phyloP scores from a whole-genome alignment of 176 grass and related monocot genomes.

The Musa schizocarpa region DNA sequence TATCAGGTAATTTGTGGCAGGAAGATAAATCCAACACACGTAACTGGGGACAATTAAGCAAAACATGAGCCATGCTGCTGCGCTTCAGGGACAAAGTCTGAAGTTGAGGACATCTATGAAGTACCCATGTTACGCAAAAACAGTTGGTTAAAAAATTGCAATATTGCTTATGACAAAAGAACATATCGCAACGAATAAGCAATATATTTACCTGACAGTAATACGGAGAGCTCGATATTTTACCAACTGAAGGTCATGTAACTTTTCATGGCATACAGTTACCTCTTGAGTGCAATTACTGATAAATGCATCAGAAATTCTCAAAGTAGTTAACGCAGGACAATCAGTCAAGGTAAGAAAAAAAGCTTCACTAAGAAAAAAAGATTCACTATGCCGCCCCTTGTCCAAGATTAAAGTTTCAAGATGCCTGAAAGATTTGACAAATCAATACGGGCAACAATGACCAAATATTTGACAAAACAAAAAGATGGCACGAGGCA shows the following conservation, averaged over 20 bases:
- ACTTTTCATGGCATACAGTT: slow-evolving; percentile 64
- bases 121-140: slow-evolving; percentile 20
- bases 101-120: slow-evolving; percentile 66
- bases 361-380: slow-evolving; percentile 78
- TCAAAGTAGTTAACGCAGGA: slow-evolving; percentile 58
- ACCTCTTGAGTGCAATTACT: slow-evolving; percentile 68
- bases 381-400: slow-evolving; percentile 55
- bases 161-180: not conserved
- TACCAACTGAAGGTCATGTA: slow-evolving; percentile 65
- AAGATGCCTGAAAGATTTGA: slow-evolving; percentile 42
- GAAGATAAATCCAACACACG: slow-evolving; percentile 23
- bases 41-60: slow-evolving; percentile 21
- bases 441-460: not conserved
- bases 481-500: not conserved
- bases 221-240: slow-evolving; percentile 71
- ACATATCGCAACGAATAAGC: slow-evolving; percentile 13
- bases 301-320: slow-evolving; percentile 59
- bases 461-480: not conserved
- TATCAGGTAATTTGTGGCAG: slow-evolving; percentile 21
- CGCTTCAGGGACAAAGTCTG: slow-evolving; percentile 20
- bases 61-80: slow-evolving; percentile 15
- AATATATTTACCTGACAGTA: slow-evolving; percentile 61
- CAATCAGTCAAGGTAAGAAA: slow-evolving; percentile 53
- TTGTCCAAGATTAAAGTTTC: slow-evolving; percentile 62
- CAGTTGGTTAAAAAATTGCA: slow-evolving; percentile 2